These are phyloP conservation scores for Hypoxylon sp. DNA, from an alignment of 2,329 filamentous ascomycete genomes.

Conservation along the genomic window DNA sequence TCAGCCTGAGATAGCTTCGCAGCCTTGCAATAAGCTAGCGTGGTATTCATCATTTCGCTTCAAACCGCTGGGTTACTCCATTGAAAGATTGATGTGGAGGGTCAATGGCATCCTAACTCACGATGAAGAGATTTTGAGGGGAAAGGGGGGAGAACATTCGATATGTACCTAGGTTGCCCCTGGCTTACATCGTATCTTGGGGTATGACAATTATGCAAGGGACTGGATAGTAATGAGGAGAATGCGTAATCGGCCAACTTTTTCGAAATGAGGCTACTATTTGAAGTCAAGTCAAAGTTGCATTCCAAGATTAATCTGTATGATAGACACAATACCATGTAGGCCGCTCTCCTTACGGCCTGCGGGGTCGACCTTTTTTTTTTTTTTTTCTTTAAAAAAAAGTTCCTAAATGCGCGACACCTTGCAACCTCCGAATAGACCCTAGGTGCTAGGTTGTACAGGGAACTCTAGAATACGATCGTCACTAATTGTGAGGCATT, in stretches of 20 bases:
- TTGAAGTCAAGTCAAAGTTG: slow-evolving; percentile 23
- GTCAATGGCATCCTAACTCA: slow-evolving; percentile 39
- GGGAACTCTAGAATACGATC: slow-evolving; percentile 34
- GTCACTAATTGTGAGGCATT: slow-evolving; percentile 43
- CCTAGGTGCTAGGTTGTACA: slow-evolving; percentile 39
- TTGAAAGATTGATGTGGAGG: slow-evolving; percentile 39
- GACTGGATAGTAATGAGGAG: slow-evolving; percentile 44
- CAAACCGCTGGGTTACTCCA: slow-evolving; percentile 38
- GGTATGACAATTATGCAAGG: slow-evolving; percentile 55
- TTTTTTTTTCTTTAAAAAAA: slow-evolving; percentile 22
- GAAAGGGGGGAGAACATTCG: slow-evolving; percentile 25
- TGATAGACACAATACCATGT: slow-evolving; percentile 7
- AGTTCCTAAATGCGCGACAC: slow-evolving; percentile 45
- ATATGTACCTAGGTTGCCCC: slow-evolving; percentile 40
- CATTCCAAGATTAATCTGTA: slow-evolving; percentile 19
- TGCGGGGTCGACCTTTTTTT: slow-evolving; percentile 44
- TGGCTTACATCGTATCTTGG: slow-evolving; percentile 45
- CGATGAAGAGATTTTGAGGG: slow-evolving; percentile 28
- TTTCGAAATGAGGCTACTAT: slow-evolving; percentile 39
- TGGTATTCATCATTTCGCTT: slow-evolving; percentile 52
- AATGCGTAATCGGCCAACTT: slow-evolving; percentile 44
- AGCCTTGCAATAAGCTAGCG: slow-evolving; percentile 45
- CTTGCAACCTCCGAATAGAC: slow-evolving; percentile 41
- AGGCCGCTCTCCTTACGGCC: slow-evolving; percentile 34
- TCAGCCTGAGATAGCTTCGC: slow-evolving; percentile 29